A percentile compares a stretch with the other conserved stretches of the same genome.
Evolutionary conservation across 2,329 filamentous ascomycete species (phyloP).

Genomic region (Colletotrichum coccodes): DNA sequence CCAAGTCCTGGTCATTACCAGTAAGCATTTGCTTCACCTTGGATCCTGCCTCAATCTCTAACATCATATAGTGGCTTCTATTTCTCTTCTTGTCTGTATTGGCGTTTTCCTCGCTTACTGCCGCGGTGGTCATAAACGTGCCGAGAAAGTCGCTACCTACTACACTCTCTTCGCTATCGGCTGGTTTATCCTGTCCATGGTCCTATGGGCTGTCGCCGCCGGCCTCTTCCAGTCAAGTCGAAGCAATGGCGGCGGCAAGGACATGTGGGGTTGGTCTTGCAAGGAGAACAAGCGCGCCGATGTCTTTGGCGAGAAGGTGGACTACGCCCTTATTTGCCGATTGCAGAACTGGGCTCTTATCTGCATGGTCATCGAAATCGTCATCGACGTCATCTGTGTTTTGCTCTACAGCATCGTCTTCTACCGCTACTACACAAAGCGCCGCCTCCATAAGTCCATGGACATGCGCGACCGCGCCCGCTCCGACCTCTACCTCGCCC

Average conservation of each 20-base stretch:
- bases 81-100: constrained; percentile 84
- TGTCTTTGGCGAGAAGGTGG: constrained; percentile 81
- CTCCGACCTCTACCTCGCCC: constrained; percentile 92
- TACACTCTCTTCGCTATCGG: constrained; percentile 94
- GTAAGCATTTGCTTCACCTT: neutral
- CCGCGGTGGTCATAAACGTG: constrained; percentile 85
- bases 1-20: constrained; percentile 80
- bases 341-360: constrained; percentile 95
- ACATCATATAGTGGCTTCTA: constrained; percentile 67
- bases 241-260: constrained; percentile 76
- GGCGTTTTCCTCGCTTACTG: constrained; percentile 87
- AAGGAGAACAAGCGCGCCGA: constrained; percentile 84
- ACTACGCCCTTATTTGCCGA: constrained; percentile 92
- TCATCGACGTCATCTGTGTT: constrained; percentile 92
- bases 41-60: neutral
- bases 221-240: constrained; percentile 84
- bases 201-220: constrained; percentile 92
- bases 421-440: constrained; percentile 98
- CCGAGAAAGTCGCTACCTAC: constrained; percentile 94
- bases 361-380: constrained; percentile 96
- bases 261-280: constrained; percentile 99
- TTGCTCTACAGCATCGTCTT: constrained; percentile 93
- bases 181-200: constrained; percentile 92
- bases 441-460: constrained; percentile 96
- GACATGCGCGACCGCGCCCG: constrained; percentile 92